These are phyloP conservation scores for Stachybotrys chartarum DNA, from an alignment of 2,329 filamentous ascomycete genomes.

Conservation along the genomic window DNA sequence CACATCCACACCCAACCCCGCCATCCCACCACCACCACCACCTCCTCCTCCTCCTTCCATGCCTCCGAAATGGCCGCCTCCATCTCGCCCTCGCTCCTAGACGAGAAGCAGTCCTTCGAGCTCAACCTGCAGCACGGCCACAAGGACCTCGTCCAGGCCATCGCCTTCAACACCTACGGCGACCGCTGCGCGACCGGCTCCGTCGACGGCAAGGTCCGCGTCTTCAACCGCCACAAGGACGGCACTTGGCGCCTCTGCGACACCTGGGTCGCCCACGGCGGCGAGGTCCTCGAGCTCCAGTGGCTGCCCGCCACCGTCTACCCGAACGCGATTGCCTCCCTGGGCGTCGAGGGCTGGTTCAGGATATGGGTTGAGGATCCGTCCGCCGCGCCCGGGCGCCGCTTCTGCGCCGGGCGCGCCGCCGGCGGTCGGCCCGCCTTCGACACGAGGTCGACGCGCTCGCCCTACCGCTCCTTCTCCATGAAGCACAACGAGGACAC, in stretches of 20 bases:
- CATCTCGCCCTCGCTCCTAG: constrained; percentile 26
- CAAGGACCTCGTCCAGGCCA: constrained; percentile 73
- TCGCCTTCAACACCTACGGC: constrained; percentile 88
- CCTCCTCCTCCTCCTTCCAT: background rate
- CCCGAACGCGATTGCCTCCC: constrained; percentile 75
- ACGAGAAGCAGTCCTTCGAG: constrained; percentile 44
- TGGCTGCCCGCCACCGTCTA: constrained; percentile 91
- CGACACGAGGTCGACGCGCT: constrained; percentile 48
- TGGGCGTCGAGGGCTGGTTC: constrained; percentile 84
- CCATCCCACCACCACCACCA: background rate
- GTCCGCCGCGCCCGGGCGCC: constrained; percentile 68
- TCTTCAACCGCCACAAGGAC: constrained; percentile 79
- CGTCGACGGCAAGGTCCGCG: constrained; percentile 85
- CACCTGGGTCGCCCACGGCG: constrained; percentile 83
- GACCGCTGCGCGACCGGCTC: constrained; percentile 87
- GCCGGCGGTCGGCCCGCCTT: constrained; percentile 43
- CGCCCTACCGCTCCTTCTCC: constrained; percentile 72
- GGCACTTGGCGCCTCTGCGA: constrained; percentile 75
- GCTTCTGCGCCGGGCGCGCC: constrained; percentile 62
- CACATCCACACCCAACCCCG: background rate
- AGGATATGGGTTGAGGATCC: constrained; percentile 91
- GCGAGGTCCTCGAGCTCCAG: constrained; percentile 87
- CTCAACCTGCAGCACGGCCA: constrained; percentile 66
- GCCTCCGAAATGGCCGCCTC: constrained; percentile 18
- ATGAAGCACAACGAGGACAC: constrained; percentile 76